Percentiles rank a stretch among this genome's conserved stretches.
These are phyloP conservation scores for Bocquillonia castaneifolia DNA, from an alignment of 441 rosid genomes.

Conservation along the genomic window DNA sequence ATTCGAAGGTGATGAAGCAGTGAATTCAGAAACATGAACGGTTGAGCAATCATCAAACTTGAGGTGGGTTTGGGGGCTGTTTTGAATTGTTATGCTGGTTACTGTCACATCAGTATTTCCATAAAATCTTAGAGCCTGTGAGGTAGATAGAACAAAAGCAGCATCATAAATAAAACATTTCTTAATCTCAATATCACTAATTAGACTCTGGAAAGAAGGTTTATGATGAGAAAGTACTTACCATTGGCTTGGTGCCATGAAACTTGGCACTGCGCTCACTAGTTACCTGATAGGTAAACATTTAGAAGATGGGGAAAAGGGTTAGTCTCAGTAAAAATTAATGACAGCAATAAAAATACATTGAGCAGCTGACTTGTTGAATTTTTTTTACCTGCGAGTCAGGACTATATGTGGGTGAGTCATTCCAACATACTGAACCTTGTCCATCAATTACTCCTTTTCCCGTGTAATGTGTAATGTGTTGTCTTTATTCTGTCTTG, in stretches of 20 bases:
- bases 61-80: conserved; percentile 91
- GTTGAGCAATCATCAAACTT: conserved; percentile 73
- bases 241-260: conserved; percentile 87
- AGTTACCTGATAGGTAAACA: conserved; percentile 35
- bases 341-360: conserved; percentile 32
- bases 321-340: conserved; percentile 3
- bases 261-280: conserved; percentile 46
- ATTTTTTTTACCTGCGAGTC: conserved; percentile 36
- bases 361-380: conserved; percentile 21
- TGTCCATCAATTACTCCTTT: conserved; percentile 75
- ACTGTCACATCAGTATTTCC: conserved; percentile 66
- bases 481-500: too few species aligned
- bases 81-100: conserved; percentile 69
- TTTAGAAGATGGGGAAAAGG: conserved; percentile 10
- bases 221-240: conserved; percentile 34
- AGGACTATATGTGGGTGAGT: conserved; percentile 40
- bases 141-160: neutral
- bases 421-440: conserved; percentile 91
- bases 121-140: conserved; percentile 73
- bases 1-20: conserved; percentile 67
- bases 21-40: conserved; percentile 58
- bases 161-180: neutral
- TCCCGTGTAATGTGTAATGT: too few species aligned
- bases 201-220: neutral
- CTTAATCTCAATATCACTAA: conserved; percentile 1